Evolutionary conservation across 2,329 filamentous ascomycete species (phyloP).

Genomic region (Blumeriella jaapii): DNA sequence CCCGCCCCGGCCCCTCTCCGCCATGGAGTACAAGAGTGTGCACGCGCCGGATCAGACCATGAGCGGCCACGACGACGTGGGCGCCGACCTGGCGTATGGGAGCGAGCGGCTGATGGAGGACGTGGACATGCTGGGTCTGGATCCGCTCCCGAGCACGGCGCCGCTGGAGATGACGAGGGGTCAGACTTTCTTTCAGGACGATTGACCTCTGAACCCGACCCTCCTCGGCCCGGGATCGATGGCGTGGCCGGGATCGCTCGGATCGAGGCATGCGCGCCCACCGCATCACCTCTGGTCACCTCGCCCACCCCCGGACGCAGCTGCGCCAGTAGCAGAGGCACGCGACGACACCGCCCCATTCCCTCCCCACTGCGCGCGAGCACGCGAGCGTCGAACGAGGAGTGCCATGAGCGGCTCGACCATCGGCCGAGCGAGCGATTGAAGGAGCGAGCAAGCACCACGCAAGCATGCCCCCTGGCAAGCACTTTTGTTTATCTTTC

Average conservation of each 20-base stretch:
- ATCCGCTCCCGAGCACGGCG: constrained; percentile 4
- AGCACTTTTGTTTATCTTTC: no score
- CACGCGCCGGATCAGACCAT: constrained; percentile 22
- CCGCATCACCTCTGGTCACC: no score
- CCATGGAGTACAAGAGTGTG: constrained; percentile 20
- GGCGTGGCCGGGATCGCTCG: background rate
- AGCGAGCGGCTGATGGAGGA: constrained; percentile 3
- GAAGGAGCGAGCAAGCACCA: no score
- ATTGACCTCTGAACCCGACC: background rate
- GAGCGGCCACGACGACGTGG: constrained; percentile 11
- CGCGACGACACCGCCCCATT: no score
- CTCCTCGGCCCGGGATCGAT: background rate
- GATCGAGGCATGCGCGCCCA: no score
- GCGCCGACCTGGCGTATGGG: background rate
- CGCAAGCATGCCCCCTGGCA: no score
- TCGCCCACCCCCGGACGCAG: no score
- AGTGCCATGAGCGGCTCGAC: no score
- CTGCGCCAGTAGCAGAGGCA: no score
- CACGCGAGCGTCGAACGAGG: no score
- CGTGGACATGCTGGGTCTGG: constrained; percentile 5
- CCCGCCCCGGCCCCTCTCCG: constrained; percentile 23
- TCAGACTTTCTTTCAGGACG: constrained; percentile 6
- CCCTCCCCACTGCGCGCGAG: no score
- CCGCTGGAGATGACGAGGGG: constrained; percentile 1
- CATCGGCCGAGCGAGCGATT: no score